These are phyloP conservation scores for Knufia petricola DNA, from an alignment of 2,329 filamentous ascomycete genomes.

Conservation along the genomic window DNA sequence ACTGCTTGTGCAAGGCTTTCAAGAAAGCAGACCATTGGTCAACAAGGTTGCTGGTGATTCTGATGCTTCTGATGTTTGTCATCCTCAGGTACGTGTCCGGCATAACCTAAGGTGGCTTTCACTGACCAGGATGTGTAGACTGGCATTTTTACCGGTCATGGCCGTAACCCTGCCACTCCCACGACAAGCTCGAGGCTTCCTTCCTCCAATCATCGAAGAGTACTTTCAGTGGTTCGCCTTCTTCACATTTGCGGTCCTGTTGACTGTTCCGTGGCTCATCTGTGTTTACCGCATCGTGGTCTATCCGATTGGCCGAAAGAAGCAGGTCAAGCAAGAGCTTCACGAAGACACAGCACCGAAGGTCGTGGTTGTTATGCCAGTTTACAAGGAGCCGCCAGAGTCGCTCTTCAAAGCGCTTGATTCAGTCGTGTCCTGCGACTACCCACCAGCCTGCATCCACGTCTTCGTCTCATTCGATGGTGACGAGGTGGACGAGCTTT, in stretches of 20 bases:
- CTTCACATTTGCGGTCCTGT: conserved; percentile 75
- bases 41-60: conserved; percentile 63
- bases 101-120: neutral
- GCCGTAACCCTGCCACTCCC: conserved; percentile 83
- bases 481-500: conserved; percentile 77
- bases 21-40: conserved; percentile 83
- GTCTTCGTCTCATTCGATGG: conserved; percentile 94
- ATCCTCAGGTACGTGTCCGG: conserved; percentile 68
- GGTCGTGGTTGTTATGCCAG: conserved; percentile 92
- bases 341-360: conserved; percentile 84
- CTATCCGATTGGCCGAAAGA: conserved; percentile 70
- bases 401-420: conserved; percentile 77
- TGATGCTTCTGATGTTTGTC: conserved; percentile 67
- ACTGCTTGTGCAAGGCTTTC: conserved; percentile 81
- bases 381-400: conserved; percentile 83
- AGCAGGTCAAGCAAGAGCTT: conserved; percentile 71
- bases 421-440: conserved; percentile 88
- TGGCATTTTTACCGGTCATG: conserved; percentile 88
- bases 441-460: conserved; percentile 83
- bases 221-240: conserved; percentile 92
- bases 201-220: conserved; percentile 58
- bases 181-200: conserved; percentile 57
- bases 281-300: conserved; percentile 88
- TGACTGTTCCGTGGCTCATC: conserved; percentile 85
- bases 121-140: conserved; percentile 37